Base-by-base conservation (phyloP, 2,329 filamentous ascomycete species). In the Rhynchosporium agropyri region DNA sequence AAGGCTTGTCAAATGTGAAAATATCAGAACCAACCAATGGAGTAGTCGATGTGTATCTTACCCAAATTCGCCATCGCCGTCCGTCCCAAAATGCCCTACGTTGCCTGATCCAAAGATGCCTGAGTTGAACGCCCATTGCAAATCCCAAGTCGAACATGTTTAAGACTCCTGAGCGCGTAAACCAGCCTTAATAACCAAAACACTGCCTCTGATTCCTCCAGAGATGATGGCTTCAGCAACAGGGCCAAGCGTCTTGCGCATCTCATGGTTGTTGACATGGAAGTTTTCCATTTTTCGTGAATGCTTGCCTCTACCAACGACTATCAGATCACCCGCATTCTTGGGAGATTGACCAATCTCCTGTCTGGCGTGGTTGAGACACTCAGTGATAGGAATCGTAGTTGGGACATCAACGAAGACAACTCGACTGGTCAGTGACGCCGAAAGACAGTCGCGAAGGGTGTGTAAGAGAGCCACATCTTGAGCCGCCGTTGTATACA, bases 281-380 rank as follows among this genome's bases (percentile, higher is more conserved):
- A 69, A 64, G 8, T 33, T 53, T n/a, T 68, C 66, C 31, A 62
- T 70, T 63, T 69, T 29, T 20, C 61, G 50, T n/a, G 59, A 58
- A 60, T 72, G 69, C 53, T 58, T 67, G 74, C 72, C 65, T 71
- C 77, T 65, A n/a, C 89, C 89, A 12, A 91, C 77, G 1, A 93
- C 80, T 15, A 93, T 79, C 28, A 93, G 78, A 71, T 92, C 89
- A 2, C 89, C 89, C 0, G 86, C 86, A 68, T 90, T 91, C 71
- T 80, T 82, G 0, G 82, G 79, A 20, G 82, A 81, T 63, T 84
- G 82, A 0, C 84, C 84, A 2, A 91, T 80, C 58, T 88, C 85
- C 33, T 79, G 75, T 58, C 81, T 80, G 0, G 88, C 88, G 4
- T 81, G 76, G 5, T 80, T 77, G 1, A 89, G 49, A 58, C 68